These are phyloP conservation scores for Chaetomium cochliodes DNA, from an alignment of 495 filamentous ascomycete genomes.

Conservation along the genomic window DNA sequence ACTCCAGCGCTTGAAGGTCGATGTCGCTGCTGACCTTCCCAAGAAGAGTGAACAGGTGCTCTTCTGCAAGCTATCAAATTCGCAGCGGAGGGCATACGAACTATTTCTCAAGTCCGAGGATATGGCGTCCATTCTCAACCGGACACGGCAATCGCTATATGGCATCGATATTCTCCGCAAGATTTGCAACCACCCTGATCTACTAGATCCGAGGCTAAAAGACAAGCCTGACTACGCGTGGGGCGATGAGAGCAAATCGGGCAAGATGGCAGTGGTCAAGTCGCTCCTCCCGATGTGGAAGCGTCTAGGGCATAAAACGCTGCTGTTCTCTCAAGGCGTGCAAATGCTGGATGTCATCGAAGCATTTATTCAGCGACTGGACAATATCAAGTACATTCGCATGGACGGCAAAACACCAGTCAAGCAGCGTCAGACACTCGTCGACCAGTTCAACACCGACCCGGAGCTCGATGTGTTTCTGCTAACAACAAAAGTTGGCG, in stretches of 20 bases:
- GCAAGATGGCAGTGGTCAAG: constrained; percentile 92
- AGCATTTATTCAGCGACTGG: constrained; percentile 64
- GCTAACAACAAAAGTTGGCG: constrained; percentile 91
- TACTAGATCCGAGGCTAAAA: constrained; percentile 63
- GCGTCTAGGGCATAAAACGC: constrained; percentile 79
- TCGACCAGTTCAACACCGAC: constrained; percentile 87
- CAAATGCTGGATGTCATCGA: constrained; percentile 95
- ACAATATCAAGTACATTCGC: constrained; percentile 72
- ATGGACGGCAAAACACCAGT: constrained; percentile 93
- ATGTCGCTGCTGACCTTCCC: constrained; percentile 89
- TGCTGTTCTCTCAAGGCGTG: constrained; percentile 85
- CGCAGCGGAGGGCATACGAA: constrained; percentile 74
- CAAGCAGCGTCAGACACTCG: constrained; percentile 73
- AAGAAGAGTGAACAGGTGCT: constrained; percentile 93
- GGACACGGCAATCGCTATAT: constrained; percentile 73
- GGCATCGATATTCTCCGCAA: constrained; percentile 91
- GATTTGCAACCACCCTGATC: constrained; percentile 95
- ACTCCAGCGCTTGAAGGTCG: constrained; percentile 88
- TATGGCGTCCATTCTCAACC: constrained; percentile 71
- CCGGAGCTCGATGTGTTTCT: constrained; percentile 82
- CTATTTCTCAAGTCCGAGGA: constrained; percentile 79
- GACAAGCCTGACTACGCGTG: constrained; percentile 65
- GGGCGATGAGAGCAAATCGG: constrained; percentile 71
- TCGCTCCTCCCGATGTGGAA: constrained; percentile 84
- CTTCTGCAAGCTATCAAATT: constrained; percentile 83